Percentiles rank a stretch among this genome's conserved stretches.
phyloP scores from a whole-genome alignment of 2,329 filamentous ascomycete species.

The Exophiala bonariae region DNA sequence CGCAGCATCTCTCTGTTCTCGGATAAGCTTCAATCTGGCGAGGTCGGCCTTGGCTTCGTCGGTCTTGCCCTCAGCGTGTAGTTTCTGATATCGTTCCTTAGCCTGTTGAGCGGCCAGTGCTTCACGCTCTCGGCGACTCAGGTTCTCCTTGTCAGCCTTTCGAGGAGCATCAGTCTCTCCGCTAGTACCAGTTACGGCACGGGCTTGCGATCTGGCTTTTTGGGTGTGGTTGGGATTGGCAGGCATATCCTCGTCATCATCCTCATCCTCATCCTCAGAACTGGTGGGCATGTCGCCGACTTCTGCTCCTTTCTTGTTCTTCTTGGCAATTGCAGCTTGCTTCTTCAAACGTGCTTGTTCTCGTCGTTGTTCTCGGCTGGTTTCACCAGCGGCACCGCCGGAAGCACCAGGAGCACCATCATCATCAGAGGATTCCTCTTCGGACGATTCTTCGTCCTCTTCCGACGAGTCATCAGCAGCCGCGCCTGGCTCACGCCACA shows the following conservation, averaged over 20 bases:
- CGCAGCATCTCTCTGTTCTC: constrained; percentile 82
- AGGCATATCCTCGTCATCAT: constrained; percentile 50
- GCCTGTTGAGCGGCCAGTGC: constrained; percentile 83
- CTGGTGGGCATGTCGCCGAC: constrained; percentile 83
- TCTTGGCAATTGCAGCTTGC: constrained; percentile 78
- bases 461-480: constrained; percentile 42
- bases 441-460: constrained; percentile 52
- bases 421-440: constrained; percentile 48
- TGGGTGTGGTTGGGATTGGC: constrained; percentile 86
- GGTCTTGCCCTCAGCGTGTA: constrained; percentile 94
- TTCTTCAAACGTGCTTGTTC: constrained; percentile 88
- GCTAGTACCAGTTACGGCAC: constrained; percentile 14
- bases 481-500: constrained; percentile 63
- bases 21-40: constrained; percentile 76
- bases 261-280: constrained; percentile 39
- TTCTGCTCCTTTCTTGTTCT: constrained; percentile 69
- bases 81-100: constrained; percentile 85
- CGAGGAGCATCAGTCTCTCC: constrained; percentile 56
- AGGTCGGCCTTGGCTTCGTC: constrained; percentile 91
- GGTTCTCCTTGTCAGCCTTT: constrained; percentile 56
- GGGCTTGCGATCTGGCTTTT: constrained; percentile 67
- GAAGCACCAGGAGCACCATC: constrained; percentile 45
- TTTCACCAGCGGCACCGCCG: constrained; percentile 38
- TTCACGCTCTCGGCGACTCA: constrained; percentile 70
- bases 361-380: constrained; percentile 85